Conservation (phyloP, 179 eudicot species). For the Vitellaria paradoxa region DNA sequence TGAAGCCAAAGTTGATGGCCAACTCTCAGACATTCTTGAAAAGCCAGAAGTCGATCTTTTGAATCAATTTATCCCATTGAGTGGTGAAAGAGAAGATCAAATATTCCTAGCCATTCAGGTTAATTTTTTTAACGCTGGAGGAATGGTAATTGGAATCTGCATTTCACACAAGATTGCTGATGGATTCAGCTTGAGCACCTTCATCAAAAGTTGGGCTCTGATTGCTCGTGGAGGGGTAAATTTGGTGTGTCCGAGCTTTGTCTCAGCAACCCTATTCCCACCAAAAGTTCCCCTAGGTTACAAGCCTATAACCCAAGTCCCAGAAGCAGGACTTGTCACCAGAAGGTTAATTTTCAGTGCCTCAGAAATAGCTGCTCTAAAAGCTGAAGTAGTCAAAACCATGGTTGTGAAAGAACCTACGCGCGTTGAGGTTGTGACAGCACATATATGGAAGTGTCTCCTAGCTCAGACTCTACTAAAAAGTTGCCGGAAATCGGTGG, state of each 20-base stretch:
- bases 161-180: constrained; percentile 27
- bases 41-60: constrained; percentile 11
- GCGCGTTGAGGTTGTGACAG: constrained; percentile 29
- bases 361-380: constrained; percentile 17
- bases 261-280: constrained; percentile 22
- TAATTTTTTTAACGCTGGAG: constrained; percentile 26
- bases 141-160: constrained; percentile 24
- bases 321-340: constrained; percentile 10
- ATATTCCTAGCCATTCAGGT: constrained; percentile 29
- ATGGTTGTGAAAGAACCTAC: constrained; percentile 9
- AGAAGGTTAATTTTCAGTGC: constrained; percentile 27
- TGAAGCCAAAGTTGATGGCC: constrained; percentile 22
- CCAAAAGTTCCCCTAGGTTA: constrained; percentile 12
- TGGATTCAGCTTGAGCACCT: constrained; percentile 18
- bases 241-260: constrained; percentile 15
- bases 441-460: constrained; percentile 28
- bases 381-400: neutral
- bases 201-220: constrained; percentile 28
- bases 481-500: constrained; percentile 8
- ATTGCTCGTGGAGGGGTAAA: neutral
- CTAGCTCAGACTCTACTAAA: neutral
- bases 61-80: constrained; percentile 20
- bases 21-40: constrained; percentile 15
- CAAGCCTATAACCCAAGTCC: constrained; percentile 1
- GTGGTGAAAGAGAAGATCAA: neutral